Base-by-base conservation (phyloP, 164 flowering plant species). In the Aristolochia fimbriata region DNA sequence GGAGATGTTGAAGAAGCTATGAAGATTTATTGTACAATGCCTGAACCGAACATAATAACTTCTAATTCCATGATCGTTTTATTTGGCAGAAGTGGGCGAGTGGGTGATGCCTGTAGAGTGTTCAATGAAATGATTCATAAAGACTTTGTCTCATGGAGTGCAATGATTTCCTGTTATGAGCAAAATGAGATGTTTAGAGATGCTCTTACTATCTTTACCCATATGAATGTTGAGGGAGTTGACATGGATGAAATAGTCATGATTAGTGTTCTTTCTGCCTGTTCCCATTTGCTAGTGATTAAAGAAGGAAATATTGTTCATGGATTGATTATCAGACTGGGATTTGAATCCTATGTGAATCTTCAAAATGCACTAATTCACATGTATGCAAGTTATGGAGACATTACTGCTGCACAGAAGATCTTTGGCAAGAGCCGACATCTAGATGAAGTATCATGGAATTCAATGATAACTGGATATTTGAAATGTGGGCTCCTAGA, bases 61-160 rank as follows among this genome's bases (percentile, higher is more conserved):
- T 70, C 79, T 8, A 78, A 67, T 61, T 75, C 81, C 4, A 71
- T 78, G 81, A 71, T 78, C 56, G 77, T 45, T 41, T 64, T 78
- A 68, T 58, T 78, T 57, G 81, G 77, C 17, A 75, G 61, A 61
- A 55, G 45, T 23, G 75, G 75, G 3, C 68, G 58, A 59, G 70
- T 73, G 31, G 43, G 1, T 21, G 74, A 75, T 21, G 81, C 81
- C 24, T 27, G 57, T 12, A 30, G 41, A 21, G 33, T 78, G 49
- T 78, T 75, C 21, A 50, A 63, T 58, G 72, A 67, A 19, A 62
- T 73, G 74, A 27, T 47, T 12, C 61, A 56, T 7, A 78, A 62
- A 61, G 77, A 75, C 54, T 33, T 75, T 57, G 68, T 78, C 12
- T 73, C 79, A 23, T 78, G 81, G 81, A 75, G 67, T 57, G 74